Percentiles rank a stretch among this genome's conserved stretches.
These are phyloP conservation scores for Suhomyces sp. DNA, from an alignment of 805 yeast species.

Conservation along the genomic window DNA sequence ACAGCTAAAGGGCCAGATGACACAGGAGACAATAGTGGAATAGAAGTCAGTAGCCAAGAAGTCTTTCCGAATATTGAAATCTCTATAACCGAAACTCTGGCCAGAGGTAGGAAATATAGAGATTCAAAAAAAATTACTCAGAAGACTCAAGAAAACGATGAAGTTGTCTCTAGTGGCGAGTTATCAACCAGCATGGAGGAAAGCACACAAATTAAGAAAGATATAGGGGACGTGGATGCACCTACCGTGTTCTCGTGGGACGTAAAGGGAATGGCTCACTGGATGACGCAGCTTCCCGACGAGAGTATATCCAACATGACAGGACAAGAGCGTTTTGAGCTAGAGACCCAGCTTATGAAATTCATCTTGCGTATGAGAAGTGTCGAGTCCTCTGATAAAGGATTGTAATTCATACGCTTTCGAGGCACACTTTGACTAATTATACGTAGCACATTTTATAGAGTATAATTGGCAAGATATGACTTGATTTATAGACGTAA, in stretches of 20 bases:
- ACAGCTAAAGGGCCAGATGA: background rate
- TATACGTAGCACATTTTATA: background rate
- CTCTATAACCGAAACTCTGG: background rate
- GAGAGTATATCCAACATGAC: constrained; percentile 16
- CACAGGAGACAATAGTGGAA: background rate
- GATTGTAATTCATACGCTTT: background rate
- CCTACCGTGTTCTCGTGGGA: background rate
- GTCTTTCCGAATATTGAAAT: background rate
- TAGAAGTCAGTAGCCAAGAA: background rate
- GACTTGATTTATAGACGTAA: background rate
- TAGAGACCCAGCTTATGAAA: constrained; percentile 33
- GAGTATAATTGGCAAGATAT: background rate
- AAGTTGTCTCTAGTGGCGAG: background rate
- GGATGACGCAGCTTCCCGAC: constrained; percentile 2
- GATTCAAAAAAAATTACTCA: background rate
- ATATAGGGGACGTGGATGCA: background rate
- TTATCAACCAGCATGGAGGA: background rate
- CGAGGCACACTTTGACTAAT: background rate
- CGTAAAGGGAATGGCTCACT: background rate
- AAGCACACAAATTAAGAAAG: background rate
- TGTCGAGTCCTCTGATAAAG: background rate
- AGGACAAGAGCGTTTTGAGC: constrained; percentile 16
- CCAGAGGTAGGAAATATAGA: background rate
- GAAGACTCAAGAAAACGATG: background rate
- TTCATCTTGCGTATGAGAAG: constrained; percentile 33